Percentiles rank a stretch among this genome's conserved stretches.
Evolutionary conservation across 78 protist genomes (phyloP).

Genomic region (Acrasis kona): DNA sequence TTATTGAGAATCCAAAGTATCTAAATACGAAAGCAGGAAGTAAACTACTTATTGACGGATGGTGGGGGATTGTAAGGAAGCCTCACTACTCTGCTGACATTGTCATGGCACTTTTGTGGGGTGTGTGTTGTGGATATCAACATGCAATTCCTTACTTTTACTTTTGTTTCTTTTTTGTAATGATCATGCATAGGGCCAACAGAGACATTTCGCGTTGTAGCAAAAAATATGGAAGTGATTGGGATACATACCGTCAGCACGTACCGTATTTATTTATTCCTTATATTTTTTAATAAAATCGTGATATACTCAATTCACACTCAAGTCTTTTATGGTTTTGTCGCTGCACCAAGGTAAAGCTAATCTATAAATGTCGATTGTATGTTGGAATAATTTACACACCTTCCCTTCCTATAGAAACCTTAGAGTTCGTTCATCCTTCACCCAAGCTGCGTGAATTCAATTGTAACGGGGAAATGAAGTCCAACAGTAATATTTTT

Average conservation of each 20-base stretch:
- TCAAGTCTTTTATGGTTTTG: no score
- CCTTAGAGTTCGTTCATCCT: no score
- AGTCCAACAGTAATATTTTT: no score
- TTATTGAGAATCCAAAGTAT: constrained; percentile 12
- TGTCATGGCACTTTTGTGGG: constrained; percentile 48
- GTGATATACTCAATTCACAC: no score
- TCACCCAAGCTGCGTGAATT: no score
- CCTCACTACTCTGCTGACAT: constrained; percentile 47
- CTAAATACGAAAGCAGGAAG: constrained; percentile 24
- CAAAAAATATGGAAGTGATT: constrained; percentile 31
- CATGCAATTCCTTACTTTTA: constrained; percentile 40
- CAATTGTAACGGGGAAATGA: no score
- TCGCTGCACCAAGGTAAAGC: no score
- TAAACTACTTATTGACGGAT: constrained; percentile 37
- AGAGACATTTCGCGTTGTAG: constrained; percentile 42
- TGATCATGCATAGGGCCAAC: constrained; percentile 24
- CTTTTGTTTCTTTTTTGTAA: constrained; percentile 27
- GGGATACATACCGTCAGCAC: constrained; percentile 22
- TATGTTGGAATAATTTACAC: no score
- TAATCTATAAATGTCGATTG: no score
- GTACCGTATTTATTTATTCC: constrained; percentile 52
- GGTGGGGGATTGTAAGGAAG: constrained; percentile 41
- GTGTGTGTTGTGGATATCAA: constrained; percentile 21
- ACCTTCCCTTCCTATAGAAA: no score
- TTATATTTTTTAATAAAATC: constrained; percentile 18